Base-by-base conservation (phyloP, 768 basidiomycete genomes). In the Russula abietina region DNA sequence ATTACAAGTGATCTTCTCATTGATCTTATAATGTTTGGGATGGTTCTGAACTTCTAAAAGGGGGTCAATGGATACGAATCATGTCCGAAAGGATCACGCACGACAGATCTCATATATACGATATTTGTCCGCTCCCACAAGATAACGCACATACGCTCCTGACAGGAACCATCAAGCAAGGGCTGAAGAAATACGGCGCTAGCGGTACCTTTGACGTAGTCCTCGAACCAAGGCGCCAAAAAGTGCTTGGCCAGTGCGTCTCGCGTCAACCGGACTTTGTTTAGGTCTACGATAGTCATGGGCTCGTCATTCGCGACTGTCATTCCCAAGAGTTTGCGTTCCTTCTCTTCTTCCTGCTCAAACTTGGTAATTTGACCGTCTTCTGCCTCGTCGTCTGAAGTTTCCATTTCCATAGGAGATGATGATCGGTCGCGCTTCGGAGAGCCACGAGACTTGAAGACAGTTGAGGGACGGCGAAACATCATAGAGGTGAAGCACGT, bases 121-220 rank as follows among this genome's bases (percentile, higher is more conserved):
- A 73, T 98, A 98, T 24, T 73, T 71, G 59, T 91, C 86, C 2
- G 76, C 67, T 0, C 90, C 91, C 66, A 95, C 85, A 43, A 90
- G 77, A 70, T 90, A 89, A 43, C 95, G 83, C 11, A 98, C 93
- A 84, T 87, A 98, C 28, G 84, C 83, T 51, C 88, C 94, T 93
- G 66, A 4, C 58, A 39, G 48, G 33, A 36, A 24, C 50, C 17
- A 53, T 50, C 45, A 54, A 55, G 17, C 52, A 4, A 12, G n/a
- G 55, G 30, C 9, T 8, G 9, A 2, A 45, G 19, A 45, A 52
- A 43, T 2, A 16, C 64, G 1, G 55, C 17, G 22, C 3, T 51
- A 19, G 73, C 80, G 64, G 36, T 67, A 86, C 95, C 88, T 73
- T 84, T 84, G 36, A 89, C 81, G 72, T 86, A 88, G 28, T 93